Evolutionary conservation across 148 eudicot species (phyloP).

Genomic region (Oxyria digyna): DNA sequence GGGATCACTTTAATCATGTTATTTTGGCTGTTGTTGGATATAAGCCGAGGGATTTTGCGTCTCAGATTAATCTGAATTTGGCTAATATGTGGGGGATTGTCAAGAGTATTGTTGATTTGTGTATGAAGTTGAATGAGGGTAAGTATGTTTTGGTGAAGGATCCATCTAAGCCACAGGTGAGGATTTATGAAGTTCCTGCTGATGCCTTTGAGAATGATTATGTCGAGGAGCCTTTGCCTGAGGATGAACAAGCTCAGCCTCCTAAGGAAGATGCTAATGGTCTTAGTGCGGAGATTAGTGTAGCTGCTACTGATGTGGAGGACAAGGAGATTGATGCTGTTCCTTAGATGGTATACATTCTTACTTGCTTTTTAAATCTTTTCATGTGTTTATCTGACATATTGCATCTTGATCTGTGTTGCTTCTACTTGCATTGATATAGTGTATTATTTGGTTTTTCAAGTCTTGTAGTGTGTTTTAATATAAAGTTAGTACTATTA

Average conservation of each 20-base stretch:
- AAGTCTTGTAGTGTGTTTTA: no score
- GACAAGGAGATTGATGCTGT: conserved; percentile 49
- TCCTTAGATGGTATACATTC: conserved; percentile 33
- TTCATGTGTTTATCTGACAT: not conserved
- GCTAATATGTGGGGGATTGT: conserved; percentile 98
- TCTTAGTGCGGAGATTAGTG: conserved; percentile 31
- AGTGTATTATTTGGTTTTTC: no score
- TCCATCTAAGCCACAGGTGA: conserved; percentile 81
- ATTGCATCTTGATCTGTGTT: no score
- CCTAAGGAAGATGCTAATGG: conserved; percentile 59
- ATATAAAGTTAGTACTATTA: no score
- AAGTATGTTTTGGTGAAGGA: conserved; percentile 96
- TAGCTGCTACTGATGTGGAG: conserved; percentile 45
- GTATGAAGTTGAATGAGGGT: conserved; percentile 93
- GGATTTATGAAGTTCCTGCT: conserved; percentile 92
- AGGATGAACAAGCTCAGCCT: conserved; percentile 89
- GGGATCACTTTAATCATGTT: conserved; percentile 91
- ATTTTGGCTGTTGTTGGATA: conserved; percentile 86
- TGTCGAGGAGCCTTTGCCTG: conserved; percentile 91
- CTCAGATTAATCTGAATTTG: conserved; percentile 77
- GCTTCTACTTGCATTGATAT: no score
- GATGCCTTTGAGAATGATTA: conserved; percentile 98
- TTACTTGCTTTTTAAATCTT: not conserved
- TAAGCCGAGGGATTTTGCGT: conserved; percentile 83
- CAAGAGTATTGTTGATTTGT: conserved; percentile 89